Conservation (phyloP, 2,329 filamentous ascomycete genomes). For the Thielaviopsis euricoi region DNA sequence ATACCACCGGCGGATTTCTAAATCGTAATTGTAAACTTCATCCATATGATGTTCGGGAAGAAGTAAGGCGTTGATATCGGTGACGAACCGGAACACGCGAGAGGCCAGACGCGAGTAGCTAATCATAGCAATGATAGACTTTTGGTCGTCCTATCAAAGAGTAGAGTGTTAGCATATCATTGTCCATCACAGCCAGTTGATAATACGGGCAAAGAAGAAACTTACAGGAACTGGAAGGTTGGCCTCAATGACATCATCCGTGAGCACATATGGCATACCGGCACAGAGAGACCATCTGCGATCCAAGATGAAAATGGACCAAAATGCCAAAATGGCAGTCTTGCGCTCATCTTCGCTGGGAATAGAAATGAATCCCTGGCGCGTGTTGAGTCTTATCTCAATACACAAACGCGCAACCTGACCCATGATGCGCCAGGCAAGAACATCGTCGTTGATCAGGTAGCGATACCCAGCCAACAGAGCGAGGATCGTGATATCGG, state of each 20-base stretch:
- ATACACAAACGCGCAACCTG: conserved; percentile 65
- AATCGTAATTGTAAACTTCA: conserved; percentile 67
- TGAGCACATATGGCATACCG: conserved; percentile 69
- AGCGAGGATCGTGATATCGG: conserved; percentile 33
- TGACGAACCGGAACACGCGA: conserved; percentile 71
- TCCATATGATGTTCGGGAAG: conserved; percentile 50
- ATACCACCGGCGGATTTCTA: conserved; percentile 77
- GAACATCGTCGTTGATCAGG: conserved; percentile 66
- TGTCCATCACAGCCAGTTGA: neutral
- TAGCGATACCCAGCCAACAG: conserved; percentile 56
- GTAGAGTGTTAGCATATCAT: conserved; percentile 14
- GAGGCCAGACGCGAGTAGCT: conserved; percentile 68
- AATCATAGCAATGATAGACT: conserved; percentile 73
- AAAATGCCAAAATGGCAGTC: conserved; percentile 59
- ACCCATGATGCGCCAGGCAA: conserved; percentile 78
- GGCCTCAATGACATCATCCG: conserved; percentile 73
- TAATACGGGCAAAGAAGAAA: conserved; percentile 7
- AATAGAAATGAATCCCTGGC: conserved; percentile 55
- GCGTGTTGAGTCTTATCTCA: conserved; percentile 68
- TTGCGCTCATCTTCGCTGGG: conserved; percentile 50
- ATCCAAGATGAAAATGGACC: conserved; percentile 74
- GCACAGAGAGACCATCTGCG: conserved; percentile 81
- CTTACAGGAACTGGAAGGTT: conserved; percentile 63
- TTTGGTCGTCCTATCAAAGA: conserved; percentile 30
- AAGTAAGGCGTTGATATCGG: conserved; percentile 46